Evolutionary conservation across 352 stramenopile genomes (phyloP).

Genomic region (Globisporangium nodosum): DNA sequence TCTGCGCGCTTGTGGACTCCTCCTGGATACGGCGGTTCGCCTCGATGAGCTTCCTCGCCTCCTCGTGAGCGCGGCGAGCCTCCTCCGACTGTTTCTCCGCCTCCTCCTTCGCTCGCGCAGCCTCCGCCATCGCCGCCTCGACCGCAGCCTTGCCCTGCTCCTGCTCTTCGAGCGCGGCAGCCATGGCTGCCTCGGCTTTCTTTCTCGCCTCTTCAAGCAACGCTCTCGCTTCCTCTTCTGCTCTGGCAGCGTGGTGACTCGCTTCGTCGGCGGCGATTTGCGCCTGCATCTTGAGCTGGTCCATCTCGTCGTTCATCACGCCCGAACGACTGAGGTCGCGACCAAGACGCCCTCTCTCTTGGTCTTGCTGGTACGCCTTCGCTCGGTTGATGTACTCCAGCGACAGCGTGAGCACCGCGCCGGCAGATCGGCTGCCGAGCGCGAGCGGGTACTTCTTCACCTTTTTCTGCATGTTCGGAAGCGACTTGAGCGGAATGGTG

Average conservation of each 20-base stretch:
- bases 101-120: conserved; percentile 68
- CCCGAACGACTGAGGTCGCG: conserved; percentile 51
- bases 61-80: conserved; percentile 65
- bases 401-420: conserved; percentile 67
- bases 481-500: conserved; percentile 71
- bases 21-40: conserved; percentile 82
- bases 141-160: conserved; percentile 78
- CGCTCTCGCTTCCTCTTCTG: conserved; percentile 71
- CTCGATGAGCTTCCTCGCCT: conserved; percentile 80
- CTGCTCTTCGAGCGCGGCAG: conserved; percentile 71
- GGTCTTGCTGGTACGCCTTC: conserved; percentile 70
- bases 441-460: conserved; percentile 79
- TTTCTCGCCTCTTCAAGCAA: conserved; percentile 70
- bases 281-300: conserved; percentile 76
- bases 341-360: conserved; percentile 48
- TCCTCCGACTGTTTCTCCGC: conserved; percentile 77
- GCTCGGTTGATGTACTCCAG: conserved; percentile 85
- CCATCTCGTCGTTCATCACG: conserved; percentile 82
- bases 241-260: conserved; percentile 52
- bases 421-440: conserved; percentile 70
- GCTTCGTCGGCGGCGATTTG: conserved; percentile 80
- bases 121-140: conserved; percentile 81
- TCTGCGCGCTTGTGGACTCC: conserved; percentile 28
- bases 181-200: conserved; percentile 81
- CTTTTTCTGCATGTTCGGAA: conserved; percentile 82